A percentile compares a stretch with the other conserved stretches of the same genome.
Evolutionary conservation across 768 basidiomycete species (phyloP).

Genomic region (Lanmaoa pseudosensibilis): DNA sequence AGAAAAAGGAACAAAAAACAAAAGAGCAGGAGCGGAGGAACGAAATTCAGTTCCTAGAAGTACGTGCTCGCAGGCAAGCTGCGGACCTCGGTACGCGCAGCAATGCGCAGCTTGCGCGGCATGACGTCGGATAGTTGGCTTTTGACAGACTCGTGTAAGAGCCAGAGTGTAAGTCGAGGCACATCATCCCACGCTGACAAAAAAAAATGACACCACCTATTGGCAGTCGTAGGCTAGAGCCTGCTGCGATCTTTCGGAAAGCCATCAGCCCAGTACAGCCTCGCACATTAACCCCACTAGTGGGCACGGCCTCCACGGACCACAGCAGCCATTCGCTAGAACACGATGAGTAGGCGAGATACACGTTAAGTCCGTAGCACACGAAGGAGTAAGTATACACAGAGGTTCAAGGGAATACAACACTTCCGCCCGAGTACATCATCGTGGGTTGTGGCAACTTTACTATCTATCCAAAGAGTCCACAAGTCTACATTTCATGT

Average conservation of each 20-base stretch:
- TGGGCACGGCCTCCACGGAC: no score
- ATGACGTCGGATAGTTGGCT: background rate
- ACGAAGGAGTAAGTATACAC: no score
- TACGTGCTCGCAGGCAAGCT: slow-evolving; percentile 4
- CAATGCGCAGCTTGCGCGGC: background rate
- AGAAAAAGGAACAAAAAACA: background rate
- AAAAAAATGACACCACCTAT: no score
- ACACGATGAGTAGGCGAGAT: no score
- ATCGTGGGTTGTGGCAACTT: background rate
- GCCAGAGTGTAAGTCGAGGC: no score
- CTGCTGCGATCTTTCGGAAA: no score
- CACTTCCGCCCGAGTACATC: background rate
- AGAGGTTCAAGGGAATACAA: background rate
- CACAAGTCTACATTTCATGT: background rate
- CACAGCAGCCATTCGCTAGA: no score
- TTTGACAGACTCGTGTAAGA: no score
- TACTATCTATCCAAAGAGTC: background rate
- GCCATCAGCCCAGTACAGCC: no score
- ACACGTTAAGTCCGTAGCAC: no score
- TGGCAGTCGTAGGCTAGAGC: no score
- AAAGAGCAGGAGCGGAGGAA: background rate
- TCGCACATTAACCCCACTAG: no score
- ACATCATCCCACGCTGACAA: background rate
- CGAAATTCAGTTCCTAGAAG: background rate
- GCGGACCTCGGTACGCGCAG: slow-evolving; percentile 8